phyloP scores from a whole-genome alignment of 2,329 filamentous ascomycete species.

The Purpureocillium takamizusanense region DNA sequence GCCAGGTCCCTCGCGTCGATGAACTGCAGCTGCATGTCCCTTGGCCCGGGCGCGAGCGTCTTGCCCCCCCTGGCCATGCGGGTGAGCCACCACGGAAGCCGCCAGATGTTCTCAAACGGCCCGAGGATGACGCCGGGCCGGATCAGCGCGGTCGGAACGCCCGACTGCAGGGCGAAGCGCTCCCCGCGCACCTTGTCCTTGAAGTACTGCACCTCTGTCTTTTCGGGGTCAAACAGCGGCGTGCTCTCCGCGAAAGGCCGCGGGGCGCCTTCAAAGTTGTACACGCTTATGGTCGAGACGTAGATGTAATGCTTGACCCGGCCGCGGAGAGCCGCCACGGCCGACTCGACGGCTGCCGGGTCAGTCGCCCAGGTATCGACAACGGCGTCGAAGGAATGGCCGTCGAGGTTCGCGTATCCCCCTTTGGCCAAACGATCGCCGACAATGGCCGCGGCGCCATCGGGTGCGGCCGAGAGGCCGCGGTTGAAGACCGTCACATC shows the following conservation, averaged over 20 bases:
- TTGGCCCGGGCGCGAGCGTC: slow-evolving; percentile 7
- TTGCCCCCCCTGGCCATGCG: slow-evolving; percentile 4
- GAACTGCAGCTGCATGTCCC: slow-evolving; percentile 3
- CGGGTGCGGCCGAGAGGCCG: no score
- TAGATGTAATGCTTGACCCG: slow-evolving; percentile 9
- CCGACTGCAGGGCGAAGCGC: background rate
- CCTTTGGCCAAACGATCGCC: background rate
- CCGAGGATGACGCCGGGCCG: slow-evolving; percentile 6
- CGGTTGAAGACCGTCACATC: no score
- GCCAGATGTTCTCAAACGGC: slow-evolving; percentile 2
- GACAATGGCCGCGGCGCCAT: no score
- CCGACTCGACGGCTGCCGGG: slow-evolving; percentile 6
- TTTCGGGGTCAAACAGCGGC: slow-evolving; percentile 4
- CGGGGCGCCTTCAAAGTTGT: slow-evolving; percentile 3
- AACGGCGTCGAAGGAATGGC: slow-evolving; percentile 8
- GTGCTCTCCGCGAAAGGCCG: slow-evolving; percentile 4
- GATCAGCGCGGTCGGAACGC: no score
- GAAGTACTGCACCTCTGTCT: background rate
- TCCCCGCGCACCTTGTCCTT: slow-evolving; percentile 6
- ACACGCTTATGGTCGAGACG: slow-evolving; percentile 9
- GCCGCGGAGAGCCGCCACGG: slow-evolving; percentile 7
- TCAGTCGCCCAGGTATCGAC: slow-evolving; percentile 10
- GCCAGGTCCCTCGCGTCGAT: slow-evolving; percentile 8
- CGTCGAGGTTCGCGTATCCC: slow-evolving; percentile 4
- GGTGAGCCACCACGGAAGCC: slow-evolving; percentile 5